A percentile compares a stretch with the other conserved stretches of the same genome.
These are phyloP conservation scores for Aspergillus nidulans DNA, from an alignment of 495 filamentous ascomycete species.

Conservation along the genomic window DNA sequence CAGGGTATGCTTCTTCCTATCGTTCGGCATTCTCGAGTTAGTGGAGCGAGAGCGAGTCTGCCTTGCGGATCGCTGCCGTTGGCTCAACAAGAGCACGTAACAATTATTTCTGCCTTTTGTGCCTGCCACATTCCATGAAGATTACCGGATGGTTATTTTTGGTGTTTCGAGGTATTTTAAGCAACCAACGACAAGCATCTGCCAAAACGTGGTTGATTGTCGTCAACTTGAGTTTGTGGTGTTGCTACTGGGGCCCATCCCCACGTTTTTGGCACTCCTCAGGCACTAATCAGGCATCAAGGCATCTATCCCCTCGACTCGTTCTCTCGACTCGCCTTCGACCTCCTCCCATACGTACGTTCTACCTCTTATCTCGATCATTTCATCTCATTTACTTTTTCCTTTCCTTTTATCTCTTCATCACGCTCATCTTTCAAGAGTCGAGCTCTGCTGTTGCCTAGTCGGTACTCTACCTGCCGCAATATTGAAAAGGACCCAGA, in stretches of 20 bases:
- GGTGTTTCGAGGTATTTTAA: not conserved
- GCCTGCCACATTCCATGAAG: constrained; percentile 4
- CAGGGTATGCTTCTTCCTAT: not conserved
- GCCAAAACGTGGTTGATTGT: not conserved
- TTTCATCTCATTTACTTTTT: not conserved
- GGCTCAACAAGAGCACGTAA: not conserved
- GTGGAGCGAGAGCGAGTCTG: constrained; percentile 4
- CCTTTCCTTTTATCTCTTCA: not conserved
- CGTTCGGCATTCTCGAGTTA: not conserved
- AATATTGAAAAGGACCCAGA: not conserved
- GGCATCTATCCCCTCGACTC: not conserved
- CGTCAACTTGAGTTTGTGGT: no score
- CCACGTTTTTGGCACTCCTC: no score
- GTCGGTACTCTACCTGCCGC: not conserved
- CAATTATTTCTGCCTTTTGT: not conserved
- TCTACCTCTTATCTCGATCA: no score
- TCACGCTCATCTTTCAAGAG: not conserved
- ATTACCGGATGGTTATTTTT: not conserved
- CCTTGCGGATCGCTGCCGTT: not conserved
- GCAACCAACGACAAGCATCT: not conserved
- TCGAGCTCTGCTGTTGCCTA: not conserved
- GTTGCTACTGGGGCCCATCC: not conserved
- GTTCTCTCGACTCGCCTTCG: no score
- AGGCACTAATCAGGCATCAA: constrained; percentile 1
- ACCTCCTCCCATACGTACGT: no score